phyloP scores from a whole-genome alignment of 2,329 filamentous ascomycete species.

The Venturia asperata region DNA sequence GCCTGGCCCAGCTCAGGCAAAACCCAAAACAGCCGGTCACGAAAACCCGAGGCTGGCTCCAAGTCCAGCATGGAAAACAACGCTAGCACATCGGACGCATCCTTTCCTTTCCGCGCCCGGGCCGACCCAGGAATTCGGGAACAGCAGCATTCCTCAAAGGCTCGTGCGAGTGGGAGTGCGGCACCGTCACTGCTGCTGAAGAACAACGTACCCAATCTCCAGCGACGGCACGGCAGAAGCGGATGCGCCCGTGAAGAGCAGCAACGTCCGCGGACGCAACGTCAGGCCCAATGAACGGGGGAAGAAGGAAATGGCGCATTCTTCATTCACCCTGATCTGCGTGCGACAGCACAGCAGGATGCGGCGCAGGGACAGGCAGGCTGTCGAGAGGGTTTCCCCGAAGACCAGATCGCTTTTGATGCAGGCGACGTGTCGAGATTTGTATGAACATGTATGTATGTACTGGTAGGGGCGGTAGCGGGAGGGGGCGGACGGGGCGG shows the following conservation, averaged over 20 bases:
- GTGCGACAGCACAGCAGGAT: conserved; percentile 1
- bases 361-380: background rate
- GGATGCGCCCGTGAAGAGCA: background rate
- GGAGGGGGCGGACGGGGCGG: conserved; percentile 10
- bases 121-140: background rate
- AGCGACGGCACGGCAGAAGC: background rate
- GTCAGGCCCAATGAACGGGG: background rate
- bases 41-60: background rate
- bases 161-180: background rate
- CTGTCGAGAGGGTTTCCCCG: background rate
- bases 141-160: background rate
- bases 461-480: background rate
- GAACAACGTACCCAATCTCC: background rate
- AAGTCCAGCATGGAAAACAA: conserved; percentile 1
- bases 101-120: background rate
- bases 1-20: background rate
- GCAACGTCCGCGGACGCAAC: background rate
- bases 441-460: background rate
- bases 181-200: conserved; percentile 7
- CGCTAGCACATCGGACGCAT: conserved; percentile 5
- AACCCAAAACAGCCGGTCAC: background rate
- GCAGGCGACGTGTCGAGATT: background rate
- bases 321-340: background rate
- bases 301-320: conserved; percentile 1
- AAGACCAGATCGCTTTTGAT: background rate